Percentiles rank a stretch among this genome's conserved stretches.
phyloP scores from a whole-genome alignment of 2,329 filamentous ascomycete genomes.

The Rhynchosporium agropyri region DNA sequence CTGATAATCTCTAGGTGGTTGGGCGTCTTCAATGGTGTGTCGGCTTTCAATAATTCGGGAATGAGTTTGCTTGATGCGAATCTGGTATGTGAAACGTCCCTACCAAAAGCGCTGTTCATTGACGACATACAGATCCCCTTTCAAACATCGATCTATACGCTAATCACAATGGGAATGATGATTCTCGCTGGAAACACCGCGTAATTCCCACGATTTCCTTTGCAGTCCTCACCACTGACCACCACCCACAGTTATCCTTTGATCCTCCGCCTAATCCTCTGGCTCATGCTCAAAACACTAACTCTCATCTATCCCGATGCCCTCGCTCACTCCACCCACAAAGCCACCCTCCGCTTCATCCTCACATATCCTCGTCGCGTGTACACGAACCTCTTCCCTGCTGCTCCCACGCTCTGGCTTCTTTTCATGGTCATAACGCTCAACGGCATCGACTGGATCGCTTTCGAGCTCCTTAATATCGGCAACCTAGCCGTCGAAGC shows the following conservation, averaged over 20 bases:
- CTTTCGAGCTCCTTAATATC: conserved; percentile 67
- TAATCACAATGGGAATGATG: conserved; percentile 55
- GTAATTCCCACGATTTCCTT: conserved; percentile 20
- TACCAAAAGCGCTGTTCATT: neutral
- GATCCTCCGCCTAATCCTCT: conserved; percentile 62
- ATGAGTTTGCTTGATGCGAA: conserved; percentile 69
- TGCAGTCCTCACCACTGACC: neutral
- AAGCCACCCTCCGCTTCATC: conserved; percentile 56
- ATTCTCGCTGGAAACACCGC: conserved; percentile 68
- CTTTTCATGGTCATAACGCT: conserved; percentile 61
- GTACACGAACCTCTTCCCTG: conserved; percentile 66
- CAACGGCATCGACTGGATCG: conserved; percentile 65
- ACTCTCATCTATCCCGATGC: conserved; percentile 44
- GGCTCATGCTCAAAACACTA: conserved; percentile 51
- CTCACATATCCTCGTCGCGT: conserved; percentile 59
- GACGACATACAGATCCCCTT: conserved; percentile 44
- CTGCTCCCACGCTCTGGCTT: conserved; percentile 66
- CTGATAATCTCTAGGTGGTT: conserved; percentile 52
- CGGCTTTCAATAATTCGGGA: conserved; percentile 72
- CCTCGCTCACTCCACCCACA: conserved; percentile 41
- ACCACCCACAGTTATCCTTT: conserved; percentile 53
- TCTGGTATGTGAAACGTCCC: conserved; percentile 48
- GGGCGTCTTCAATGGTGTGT: conserved; percentile 67
- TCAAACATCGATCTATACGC: conserved; percentile 45
- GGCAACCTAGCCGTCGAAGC: conserved; percentile 58